Evolutionary conservation across 73 alveolate species (phyloP).

Genomic region (Symbiodinium natans): DNA sequence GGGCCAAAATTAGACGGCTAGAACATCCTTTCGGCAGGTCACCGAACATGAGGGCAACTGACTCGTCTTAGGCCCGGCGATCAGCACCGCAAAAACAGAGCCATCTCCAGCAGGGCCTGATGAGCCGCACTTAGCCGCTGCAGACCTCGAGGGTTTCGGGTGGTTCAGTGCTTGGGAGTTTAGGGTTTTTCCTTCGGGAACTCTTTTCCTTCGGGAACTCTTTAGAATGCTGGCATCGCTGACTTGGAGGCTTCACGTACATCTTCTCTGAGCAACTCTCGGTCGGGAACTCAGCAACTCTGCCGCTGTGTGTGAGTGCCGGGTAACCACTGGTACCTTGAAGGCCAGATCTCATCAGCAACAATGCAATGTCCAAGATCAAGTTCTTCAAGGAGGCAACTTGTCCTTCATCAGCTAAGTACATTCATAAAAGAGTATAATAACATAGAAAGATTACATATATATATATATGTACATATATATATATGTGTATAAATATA

Average conservation of each 20-base stretch:
- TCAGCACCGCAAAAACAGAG: conserved; percentile 43
- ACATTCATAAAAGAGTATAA: too few relatives aligned
- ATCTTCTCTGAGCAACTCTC: conserved; percentile 34
- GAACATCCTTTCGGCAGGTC: background rate
- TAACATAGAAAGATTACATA: too few relatives aligned
- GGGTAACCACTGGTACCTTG: background rate
- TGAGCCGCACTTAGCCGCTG: background rate
- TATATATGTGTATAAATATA: too few relatives aligned
- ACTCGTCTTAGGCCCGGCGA: background rate
- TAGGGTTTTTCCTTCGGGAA: too few relatives aligned
- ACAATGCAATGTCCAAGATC: conserved; percentile 61
- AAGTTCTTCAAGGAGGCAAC: conserved; percentile 51
- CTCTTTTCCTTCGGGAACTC: too few relatives aligned
- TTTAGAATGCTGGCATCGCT: background rate
- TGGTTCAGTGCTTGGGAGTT: too few relatives aligned
- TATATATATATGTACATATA: too few relatives aligned
- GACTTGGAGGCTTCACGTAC: conserved; percentile 22
- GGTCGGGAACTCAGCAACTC: background rate
- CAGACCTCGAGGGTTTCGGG: background rate
- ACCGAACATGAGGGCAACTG: background rate
- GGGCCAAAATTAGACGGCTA: background rate
- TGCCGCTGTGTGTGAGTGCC: background rate
- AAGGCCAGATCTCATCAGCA: conserved; percentile 77
- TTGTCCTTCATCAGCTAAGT: too few relatives aligned
- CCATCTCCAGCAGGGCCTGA: conserved; percentile 27